phyloP scores from a whole-genome alignment of 1,284 basidiomycete genomes.

The Mycena sp. region DNA sequence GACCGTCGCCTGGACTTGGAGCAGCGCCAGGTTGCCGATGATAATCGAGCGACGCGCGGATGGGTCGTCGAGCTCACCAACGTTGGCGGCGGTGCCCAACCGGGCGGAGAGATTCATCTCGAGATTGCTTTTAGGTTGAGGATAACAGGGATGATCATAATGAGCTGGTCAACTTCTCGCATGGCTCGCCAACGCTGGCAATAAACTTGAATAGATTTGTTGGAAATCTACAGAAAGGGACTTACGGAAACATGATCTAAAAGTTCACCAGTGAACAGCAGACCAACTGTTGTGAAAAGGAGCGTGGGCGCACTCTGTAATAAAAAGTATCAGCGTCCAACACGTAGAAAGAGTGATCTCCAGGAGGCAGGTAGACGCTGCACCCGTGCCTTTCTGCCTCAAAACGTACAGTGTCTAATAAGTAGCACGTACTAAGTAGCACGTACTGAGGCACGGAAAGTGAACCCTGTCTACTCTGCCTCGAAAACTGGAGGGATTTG shows the following conservation, averaged over 20 bases:
- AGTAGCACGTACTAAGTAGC: too few relatives aligned
- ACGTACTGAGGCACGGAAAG: too few relatives aligned
- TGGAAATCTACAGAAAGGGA: background rate
- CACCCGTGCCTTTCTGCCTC: too few relatives aligned
- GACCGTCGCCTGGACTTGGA: slow-evolving; percentile 94
- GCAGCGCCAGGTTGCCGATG: slow-evolving; percentile 84
- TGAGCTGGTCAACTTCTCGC: slow-evolving; percentile 90
- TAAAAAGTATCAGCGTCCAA: background rate
- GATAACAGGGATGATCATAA: slow-evolving; percentile 95
- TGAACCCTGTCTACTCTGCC: too few relatives aligned
- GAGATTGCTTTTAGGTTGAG: slow-evolving; percentile 97
- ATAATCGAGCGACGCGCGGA: slow-evolving; percentile 74
- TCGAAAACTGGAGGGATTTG: too few relatives aligned
- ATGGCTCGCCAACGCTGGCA: slow-evolving; percentile 88
- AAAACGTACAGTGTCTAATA: too few relatives aligned
- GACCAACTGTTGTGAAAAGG: slow-evolving; percentile 73
- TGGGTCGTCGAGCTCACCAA: slow-evolving; percentile 88
- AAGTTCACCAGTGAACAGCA: slow-evolving; percentile 90
- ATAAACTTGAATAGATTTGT: background rate
- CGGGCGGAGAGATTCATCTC: slow-evolving; percentile 92
- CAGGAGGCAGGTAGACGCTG: too few relatives aligned
- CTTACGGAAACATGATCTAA: slow-evolving; percentile 84
- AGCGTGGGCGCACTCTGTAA: slow-evolving; percentile 78
- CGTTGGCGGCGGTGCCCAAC: slow-evolving; percentile 82
- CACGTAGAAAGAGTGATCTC: too few relatives aligned